These are phyloP conservation scores for Gastrodia elata DNA, from an alignment of 106 monocot genomes.

Conservation along the genomic window DNA sequence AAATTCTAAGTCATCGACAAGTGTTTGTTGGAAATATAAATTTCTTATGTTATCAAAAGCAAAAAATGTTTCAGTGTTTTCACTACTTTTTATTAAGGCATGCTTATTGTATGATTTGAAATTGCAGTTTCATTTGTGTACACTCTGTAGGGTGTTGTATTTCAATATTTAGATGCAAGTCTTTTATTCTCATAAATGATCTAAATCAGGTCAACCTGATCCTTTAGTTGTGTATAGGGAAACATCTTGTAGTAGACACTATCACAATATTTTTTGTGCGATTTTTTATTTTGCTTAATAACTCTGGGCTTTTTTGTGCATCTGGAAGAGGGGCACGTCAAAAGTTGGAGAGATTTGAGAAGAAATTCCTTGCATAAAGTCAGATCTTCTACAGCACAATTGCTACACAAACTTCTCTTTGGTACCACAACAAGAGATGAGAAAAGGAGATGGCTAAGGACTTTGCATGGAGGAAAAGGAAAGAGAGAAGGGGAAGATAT, in stretches of 20 bases:
- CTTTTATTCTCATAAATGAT: background rate
- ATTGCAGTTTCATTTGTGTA: background rate
- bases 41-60: background rate
- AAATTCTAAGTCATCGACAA: background rate
- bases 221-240: background rate
- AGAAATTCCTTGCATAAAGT: too few relatives aligned
- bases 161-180: conserved; percentile 2
- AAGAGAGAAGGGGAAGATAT: too few relatives aligned
- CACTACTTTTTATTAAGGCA: background rate
- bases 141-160: background rate
- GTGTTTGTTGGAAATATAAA: background rate
- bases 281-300: too few relatives aligned
- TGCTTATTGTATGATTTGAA: background rate
- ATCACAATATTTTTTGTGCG: too few relatives aligned
- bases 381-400: too few relatives aligned
- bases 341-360: too few relatives aligned
- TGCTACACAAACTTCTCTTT: too few relatives aligned
- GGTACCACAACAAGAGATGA: too few relatives aligned
- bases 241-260: background rate
- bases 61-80: background rate
- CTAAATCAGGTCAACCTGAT: background rate
- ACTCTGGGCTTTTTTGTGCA: too few relatives aligned
- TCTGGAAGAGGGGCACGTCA: too few relatives aligned
- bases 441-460: too few relatives aligned
- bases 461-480: too few relatives aligned